Conservation (phyloP, 495 filamentous ascomycete genomes). For the Tuber indicum region DNA sequence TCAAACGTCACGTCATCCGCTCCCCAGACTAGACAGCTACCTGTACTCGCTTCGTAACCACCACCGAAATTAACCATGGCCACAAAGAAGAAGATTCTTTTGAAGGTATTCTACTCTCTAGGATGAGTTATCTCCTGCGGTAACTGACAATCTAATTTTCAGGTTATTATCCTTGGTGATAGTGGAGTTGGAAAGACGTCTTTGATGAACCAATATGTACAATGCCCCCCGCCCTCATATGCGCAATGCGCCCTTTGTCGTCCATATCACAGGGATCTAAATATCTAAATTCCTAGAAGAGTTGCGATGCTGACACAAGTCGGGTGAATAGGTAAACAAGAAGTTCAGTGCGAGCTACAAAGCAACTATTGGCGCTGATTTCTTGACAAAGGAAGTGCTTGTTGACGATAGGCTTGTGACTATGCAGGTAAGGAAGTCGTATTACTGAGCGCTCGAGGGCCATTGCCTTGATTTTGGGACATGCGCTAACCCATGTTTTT, state of each 20-base stretch:
- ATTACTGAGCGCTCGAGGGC: background rate
- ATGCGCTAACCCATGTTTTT: slow-evolving; percentile 8
- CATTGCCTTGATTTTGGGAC: slow-evolving; percentile 7
- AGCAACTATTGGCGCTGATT: slow-evolving; percentile 97
- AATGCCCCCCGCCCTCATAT: slow-evolving; percentile 15
- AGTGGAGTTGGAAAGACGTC: slow-evolving; percentile 98
- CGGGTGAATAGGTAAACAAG: slow-evolving; percentile 78
- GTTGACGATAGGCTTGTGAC: slow-evolving; percentile 96
- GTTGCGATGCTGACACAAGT: background rate
- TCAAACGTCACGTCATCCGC: background rate
- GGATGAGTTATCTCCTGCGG: background rate
- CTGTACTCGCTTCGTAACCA: background rate
- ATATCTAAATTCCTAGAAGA: background rate
- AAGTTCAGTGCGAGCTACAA: slow-evolving; percentile 99
- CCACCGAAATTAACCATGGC: slow-evolving; percentile 53
- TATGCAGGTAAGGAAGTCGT: slow-evolving; percentile 70
- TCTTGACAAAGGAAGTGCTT: slow-evolving; percentile 94
- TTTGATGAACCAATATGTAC: slow-evolving; percentile 99
- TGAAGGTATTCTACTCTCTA: slow-evolving; percentile 62
- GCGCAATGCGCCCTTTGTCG: background rate
- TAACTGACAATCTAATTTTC: slow-evolving; percentile 36
- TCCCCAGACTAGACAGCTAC: background rate
- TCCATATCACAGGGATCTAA: background rate
- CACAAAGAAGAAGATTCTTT: slow-evolving; percentile 90
- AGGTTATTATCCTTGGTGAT: slow-evolving; percentile 98